These are phyloP conservation scores for Elaphomyces granulatus DNA, from an alignment of 495 filamentous ascomycete genomes.

Conservation along the genomic window DNA sequence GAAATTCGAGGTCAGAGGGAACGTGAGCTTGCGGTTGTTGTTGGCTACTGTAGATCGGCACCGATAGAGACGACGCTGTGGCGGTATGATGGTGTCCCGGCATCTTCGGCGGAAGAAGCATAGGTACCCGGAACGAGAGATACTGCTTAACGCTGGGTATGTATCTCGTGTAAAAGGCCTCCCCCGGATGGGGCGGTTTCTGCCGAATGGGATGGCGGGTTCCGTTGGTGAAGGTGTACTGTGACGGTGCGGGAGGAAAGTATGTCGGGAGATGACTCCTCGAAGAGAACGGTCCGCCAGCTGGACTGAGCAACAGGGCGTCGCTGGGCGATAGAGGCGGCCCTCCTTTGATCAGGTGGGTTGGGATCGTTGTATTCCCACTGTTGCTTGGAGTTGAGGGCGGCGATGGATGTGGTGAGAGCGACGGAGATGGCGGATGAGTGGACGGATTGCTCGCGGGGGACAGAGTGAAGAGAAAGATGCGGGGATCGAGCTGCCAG, in stretches of 20 bases:
- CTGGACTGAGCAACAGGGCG: slow-evolving; percentile 15
- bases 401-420: slow-evolving; percentile 39
- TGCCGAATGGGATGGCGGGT: slow-evolving; percentile 78
- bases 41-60: slow-evolving; percentile 13
- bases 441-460: slow-evolving; percentile 35
- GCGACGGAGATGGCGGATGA: slow-evolving; percentile 30
- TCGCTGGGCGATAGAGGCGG: slow-evolving; percentile 14
- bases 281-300: slow-evolving; percentile 53
- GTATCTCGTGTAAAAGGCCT: slow-evolving; percentile 80
- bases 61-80: slow-evolving; percentile 14
- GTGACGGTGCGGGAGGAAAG: slow-evolving; percentile 68
- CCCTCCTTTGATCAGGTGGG: too few relatives aligned
- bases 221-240: slow-evolving; percentile 65
- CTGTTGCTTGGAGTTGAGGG: slow-evolving; percentile 49
- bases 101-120: slow-evolving; percentile 19
- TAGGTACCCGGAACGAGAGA: slow-evolving; percentile 72
- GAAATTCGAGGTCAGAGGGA: slow-evolving; percentile 52
- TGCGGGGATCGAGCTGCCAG: slow-evolving; percentile 79
- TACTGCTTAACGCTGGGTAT: slow-evolving; percentile 71
- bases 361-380: too few relatives aligned
- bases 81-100: slow-evolving; percentile 16
- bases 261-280: slow-evolving; percentile 76
- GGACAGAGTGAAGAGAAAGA: slow-evolving; percentile 78
- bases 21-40: slow-evolving; percentile 15
- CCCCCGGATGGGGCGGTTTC: slow-evolving; percentile 76